Evolutionary conservation across 345 rosid species (phyloP), one percentile per base, ranked within the genome.

Genomic region (Luvunga scandens): DNA sequence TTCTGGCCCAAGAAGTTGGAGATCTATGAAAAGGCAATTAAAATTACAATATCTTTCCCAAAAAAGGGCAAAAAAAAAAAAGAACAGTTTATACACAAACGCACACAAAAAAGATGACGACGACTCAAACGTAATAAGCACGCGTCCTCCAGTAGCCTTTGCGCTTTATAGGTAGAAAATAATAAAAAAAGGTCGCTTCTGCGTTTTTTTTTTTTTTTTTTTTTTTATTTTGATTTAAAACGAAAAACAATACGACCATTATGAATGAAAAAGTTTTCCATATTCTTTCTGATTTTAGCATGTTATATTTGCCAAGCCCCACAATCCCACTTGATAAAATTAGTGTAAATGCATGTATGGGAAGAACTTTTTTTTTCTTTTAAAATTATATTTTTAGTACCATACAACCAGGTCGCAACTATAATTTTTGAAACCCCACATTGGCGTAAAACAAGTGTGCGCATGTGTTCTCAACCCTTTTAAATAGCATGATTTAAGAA

Each of bases 281-380:
- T n/a, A 53, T 30, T 30, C n/a, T 8, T 71, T 19, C 39, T 71
- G 21, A 12, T 30, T 53, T 50, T 27, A 69, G 8, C 42, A 71
- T 21, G 62, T 28, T 13, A 53, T 71, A 8, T 30, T 71, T 53
- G 18, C 61, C 9, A 19, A 31, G 27, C 45, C 75, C 63, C 63
- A 71, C 63, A 30, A 55, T 55, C 21, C 75, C 75, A 71, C 75
- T 55, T 55, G 28, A 71, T 30, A 53, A 5, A 56, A 19, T 71
- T 2, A n/a, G 25, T 4, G 9, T 33, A 16, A 25, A 27, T 14
- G 72, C 6, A 45, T 7, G 25, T 27, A 28, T 28, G 57, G 36
- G 36, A 69, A 45, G n/a, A 69, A 27, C 14, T 14, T 28, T 30
- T 63, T 63, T 27, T 28, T 63, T 16, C 5, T 7, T 50, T 50